These are phyloP conservation scores for Punctularia strigosozonata DNA, from an alignment of 768 basidiomycete species.

Conservation along the genomic window DNA sequence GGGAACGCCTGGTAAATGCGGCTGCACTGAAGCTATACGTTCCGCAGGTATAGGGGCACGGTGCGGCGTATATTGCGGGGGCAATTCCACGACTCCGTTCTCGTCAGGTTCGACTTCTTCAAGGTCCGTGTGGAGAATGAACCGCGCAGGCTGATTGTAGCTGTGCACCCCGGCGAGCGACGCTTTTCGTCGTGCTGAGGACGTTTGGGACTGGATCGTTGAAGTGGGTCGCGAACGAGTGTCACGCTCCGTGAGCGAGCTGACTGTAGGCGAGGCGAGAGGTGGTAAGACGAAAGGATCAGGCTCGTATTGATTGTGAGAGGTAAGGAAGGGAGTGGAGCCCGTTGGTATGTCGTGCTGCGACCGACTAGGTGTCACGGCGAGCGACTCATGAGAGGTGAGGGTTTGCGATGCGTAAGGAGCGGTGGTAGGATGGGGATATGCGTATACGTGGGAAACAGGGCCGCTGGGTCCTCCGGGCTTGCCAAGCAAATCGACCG, in stretches of 20 bases:
- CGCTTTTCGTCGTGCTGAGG: slow-evolving; percentile 40
- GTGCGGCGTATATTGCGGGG: slow-evolving; percentile 57
- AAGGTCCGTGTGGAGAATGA: slow-evolving; percentile 57
- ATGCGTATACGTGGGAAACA: no score
- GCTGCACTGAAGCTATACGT: background rate
- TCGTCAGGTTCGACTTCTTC: slow-evolving; percentile 41
- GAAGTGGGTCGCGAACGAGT: slow-evolving; percentile 1
- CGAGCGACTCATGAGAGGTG: no score
- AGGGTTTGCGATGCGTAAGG: no score
- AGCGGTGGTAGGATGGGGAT: no score
- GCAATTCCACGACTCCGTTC: slow-evolving; percentile 57
- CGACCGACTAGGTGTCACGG: no score
- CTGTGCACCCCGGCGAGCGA: slow-evolving; percentile 33
- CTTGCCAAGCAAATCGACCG: no score
- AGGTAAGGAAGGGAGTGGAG: no score
- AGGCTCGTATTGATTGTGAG: no score
- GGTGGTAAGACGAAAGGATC: no score
- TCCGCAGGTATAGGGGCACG: slow-evolving; percentile 18
- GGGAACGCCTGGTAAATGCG: background rate
- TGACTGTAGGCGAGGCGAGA: background rate
- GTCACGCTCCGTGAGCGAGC: background rate
- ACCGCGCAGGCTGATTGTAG: slow-evolving; percentile 35
- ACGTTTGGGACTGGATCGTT: no score
- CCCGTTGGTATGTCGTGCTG: no score
- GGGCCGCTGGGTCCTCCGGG: no score